Evolutionary conservation across 179 eudicot genomes (phyloP).

Genomic region (Camellia oleifera): DNA sequence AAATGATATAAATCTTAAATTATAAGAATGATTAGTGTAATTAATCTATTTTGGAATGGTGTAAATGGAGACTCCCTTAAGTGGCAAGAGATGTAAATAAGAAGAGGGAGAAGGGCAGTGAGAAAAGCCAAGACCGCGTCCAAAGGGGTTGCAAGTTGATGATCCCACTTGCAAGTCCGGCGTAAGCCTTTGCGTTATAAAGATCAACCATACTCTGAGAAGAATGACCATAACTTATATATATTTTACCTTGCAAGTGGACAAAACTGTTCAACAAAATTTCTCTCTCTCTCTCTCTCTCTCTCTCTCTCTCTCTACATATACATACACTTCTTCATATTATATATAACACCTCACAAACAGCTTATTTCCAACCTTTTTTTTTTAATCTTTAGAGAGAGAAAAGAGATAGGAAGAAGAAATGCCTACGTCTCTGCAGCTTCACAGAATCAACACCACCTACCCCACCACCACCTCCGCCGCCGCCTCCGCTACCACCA

Average conservation of each 20-base stretch:
- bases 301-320: not conserved
- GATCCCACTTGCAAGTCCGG: conserved; percentile 37
- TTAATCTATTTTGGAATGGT: no score
- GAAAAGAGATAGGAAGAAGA: not conserved
- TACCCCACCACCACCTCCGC: conserved; percentile 1
- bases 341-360: not conserved
- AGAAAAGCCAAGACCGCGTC: conserved; percentile 18
- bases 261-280: not conserved
- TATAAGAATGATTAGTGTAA: no score
- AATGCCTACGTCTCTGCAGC: conserved; percentile 45
- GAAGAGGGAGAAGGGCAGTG: conserved; percentile 13
- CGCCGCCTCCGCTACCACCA: not conserved
- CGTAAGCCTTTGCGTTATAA: conserved; percentile 22
- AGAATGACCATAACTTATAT: not conserved
- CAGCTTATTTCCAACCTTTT: not conserved
- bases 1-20: no score
- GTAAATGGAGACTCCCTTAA: no score
- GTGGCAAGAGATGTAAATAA: not conserved
- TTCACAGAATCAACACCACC: conserved; percentile 31
- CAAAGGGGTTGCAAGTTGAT: conserved; percentile 34
- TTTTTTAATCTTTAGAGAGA: not conserved
- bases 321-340: not conserved
- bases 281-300: not conserved
- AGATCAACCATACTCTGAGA: not conserved
- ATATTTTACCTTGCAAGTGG: conserved; percentile 9